Evolutionary conservation across 2,329 filamentous ascomycete genomes (phyloP), one percentile per base, ranked within the genome.

Genomic region (Fusarium liriodendri): DNA sequence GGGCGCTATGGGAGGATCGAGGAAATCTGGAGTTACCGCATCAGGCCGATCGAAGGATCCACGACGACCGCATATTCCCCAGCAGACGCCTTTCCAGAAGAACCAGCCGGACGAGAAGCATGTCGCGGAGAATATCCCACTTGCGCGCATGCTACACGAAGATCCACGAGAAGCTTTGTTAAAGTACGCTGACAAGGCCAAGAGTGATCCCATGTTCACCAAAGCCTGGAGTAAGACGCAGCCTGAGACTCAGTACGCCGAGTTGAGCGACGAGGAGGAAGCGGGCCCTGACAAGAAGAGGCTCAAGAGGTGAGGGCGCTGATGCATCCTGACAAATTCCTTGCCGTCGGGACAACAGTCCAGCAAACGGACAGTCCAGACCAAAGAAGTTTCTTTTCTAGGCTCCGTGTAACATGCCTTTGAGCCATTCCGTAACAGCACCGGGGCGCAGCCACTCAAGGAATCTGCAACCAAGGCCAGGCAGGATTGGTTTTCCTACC

Each of bases 171-270:
- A 98, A 83, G 97, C 97, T 54, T 85, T 99, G 79, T 85, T 99
- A 69, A 98, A 97, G 85, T 99, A 98, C 86, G 96, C 95, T 40
- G 94, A 97, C 64, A 92, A 97, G 80, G 95, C 95, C 14, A 91
- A 97, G 83, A 96, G 94, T 80, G 95, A 98, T 80, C 96, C 95
- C 1, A 89, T 98, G 78, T 99, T 98, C 80, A 99, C 97, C 33
- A 94, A 94, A 76, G 97, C 95, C 18, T 99, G 95, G 94, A 93
- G 93, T 80, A 89, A 93, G 77, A 98, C 95, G 40, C 96, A 98
- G 84, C 97, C 97, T 0, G 92, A 95, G 76, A 95, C 95, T 29
- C 93, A 98, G 75, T 99, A 97, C 85, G 93, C 94, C 9, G 94
- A 98, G 50, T 79, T 97, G 37, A 97, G 95, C 81, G 96, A 97